These are phyloP conservation scores for Cystofilobasidium ferigula DNA, from an alignment of 768 basidiomycete species.

Conservation along the genomic window DNA sequence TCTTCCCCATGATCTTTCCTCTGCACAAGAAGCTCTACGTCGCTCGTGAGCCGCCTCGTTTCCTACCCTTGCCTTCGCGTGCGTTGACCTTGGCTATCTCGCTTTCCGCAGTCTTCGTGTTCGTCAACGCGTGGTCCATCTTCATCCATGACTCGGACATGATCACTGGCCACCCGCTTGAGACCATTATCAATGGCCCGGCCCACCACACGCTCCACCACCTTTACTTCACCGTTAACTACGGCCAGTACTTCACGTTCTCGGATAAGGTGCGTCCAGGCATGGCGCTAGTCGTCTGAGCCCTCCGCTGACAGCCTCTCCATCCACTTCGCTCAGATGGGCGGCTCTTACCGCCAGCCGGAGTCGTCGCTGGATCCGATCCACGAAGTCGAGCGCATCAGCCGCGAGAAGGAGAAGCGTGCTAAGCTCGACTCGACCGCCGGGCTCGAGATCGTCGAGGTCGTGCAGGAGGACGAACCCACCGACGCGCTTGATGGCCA, in stretches of 20 bases:
- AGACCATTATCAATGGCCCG: slow-evolving; percentile 86
- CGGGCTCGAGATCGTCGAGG: slow-evolving; percentile 1
- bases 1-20: slow-evolving; percentile 82
- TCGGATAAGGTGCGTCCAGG: no score
- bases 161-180: slow-evolving; percentile 80
- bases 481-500: not conserved
- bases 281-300: slow-evolving; percentile 27
- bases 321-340: no score
- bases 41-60: slow-evolving; percentile 70
- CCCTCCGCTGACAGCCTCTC: no score
- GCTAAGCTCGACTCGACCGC: not conserved
- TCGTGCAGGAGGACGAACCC: not conserved
- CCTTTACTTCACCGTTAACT: slow-evolving; percentile 92
- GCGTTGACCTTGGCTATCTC: slow-evolving; percentile 46
- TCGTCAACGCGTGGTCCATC: not conserved
- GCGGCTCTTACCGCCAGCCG: slow-evolving; percentile 82
- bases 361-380: slow-evolving; percentile 72
- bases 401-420: slow-evolving; percentile 3
- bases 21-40: slow-evolving; percentile 74
- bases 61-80: slow-evolving; percentile 88
- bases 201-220: slow-evolving; percentile 97
- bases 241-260: slow-evolving; percentile 96
- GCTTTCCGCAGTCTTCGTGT: not conserved
- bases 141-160: slow-evolving; percentile 95
- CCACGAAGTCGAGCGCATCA: slow-evolving; percentile 29